These are phyloP conservation scores for Gautieria morchelliformis DNA, from an alignment of 768 basidiomycete genomes.

Conservation along the genomic window DNA sequence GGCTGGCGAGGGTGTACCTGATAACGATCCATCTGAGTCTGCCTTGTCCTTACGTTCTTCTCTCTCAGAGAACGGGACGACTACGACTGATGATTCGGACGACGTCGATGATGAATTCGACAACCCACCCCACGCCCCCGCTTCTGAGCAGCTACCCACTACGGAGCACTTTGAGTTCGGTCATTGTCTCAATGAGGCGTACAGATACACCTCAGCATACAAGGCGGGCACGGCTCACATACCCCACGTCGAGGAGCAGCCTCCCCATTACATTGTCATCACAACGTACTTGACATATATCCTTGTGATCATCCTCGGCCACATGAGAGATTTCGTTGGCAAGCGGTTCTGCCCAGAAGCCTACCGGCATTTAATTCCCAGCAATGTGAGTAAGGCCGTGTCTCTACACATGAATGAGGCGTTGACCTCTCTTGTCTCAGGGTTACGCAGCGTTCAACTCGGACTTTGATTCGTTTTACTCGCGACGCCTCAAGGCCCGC, in stretches of 20 bases:
- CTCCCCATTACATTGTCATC: conserved; percentile 86
- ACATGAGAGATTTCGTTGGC: conserved; percentile 90
- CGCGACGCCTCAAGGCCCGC: conserved; percentile 85
- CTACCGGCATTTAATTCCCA: conserved; percentile 77
- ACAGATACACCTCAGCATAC: conserved; percentile 61
- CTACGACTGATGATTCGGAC: not conserved
- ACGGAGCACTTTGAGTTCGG: conserved; percentile 90
- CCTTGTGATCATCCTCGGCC: conserved; percentile 87
- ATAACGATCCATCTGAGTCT: conserved; percentile 1
- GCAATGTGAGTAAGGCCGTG: conserved; percentile 52
- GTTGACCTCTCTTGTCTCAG: conserved; percentile 29
- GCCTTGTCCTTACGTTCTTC: conserved; percentile 4
- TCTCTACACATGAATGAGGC: not conserved
- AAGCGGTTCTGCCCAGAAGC: conserved; percentile 62
- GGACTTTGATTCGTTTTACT: conserved; percentile 99
- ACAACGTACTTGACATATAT: conserved; percentile 92
- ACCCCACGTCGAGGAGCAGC: conserved; percentile 64
- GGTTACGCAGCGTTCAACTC: conserved; percentile 96
- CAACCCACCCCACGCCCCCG: conserved; percentile 60
- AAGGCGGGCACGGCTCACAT: conserved; percentile 38
- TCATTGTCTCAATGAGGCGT: conserved; percentile 71
- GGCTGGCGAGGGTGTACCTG: conserved; percentile 22
- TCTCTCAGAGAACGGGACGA: conserved; percentile 13
- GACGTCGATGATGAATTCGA: conserved; percentile 21
- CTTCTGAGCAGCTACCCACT: conserved; percentile 67